These are phyloP conservation scores for Boletus bicolor DNA, from an alignment of 768 basidiomycete genomes.

Conservation along the genomic window DNA sequence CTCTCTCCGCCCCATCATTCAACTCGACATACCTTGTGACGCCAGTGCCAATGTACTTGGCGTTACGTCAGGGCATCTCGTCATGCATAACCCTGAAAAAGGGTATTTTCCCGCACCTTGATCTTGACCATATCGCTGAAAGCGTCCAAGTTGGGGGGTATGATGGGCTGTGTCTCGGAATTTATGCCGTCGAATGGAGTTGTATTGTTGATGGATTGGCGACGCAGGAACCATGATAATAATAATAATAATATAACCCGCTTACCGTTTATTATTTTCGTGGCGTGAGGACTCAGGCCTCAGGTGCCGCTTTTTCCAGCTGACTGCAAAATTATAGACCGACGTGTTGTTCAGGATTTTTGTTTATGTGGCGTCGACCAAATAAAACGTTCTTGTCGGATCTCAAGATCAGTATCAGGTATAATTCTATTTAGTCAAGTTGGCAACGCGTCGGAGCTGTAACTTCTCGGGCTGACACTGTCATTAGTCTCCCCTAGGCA, in stretches of 20 bases:
- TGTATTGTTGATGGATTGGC: constrained; percentile 7
- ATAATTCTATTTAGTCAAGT: no score
- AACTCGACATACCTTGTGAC: constrained; percentile 28
- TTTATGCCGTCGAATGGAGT: constrained; percentile 24
- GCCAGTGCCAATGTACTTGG: constrained; percentile 27
- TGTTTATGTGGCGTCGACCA: no score
- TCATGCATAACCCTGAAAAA: constrained; percentile 24
- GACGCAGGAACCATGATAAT: not conserved
- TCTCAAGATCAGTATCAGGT: no score
- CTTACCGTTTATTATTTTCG: not conserved
- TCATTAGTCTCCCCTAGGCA: no score
- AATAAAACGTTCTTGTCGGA: no score
- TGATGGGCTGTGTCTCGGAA: constrained; percentile 33
- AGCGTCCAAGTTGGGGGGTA: constrained; percentile 26
- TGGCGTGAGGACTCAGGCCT: not conserved
- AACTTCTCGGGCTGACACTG: no score
- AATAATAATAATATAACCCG: not conserved
- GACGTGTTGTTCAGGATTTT: no score
- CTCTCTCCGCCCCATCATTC: constrained; percentile 12
- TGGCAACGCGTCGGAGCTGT: no score
- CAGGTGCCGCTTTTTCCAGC: no score
- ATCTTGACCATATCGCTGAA: constrained; percentile 37
- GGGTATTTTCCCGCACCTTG: constrained; percentile 37
- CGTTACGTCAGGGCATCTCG: constrained; percentile 14
- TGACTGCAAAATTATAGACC: no score